Evolutionary conservation across 2,329 filamentous ascomycete species (phyloP).

Genomic region (Cyphellophora attinorum): DNA sequence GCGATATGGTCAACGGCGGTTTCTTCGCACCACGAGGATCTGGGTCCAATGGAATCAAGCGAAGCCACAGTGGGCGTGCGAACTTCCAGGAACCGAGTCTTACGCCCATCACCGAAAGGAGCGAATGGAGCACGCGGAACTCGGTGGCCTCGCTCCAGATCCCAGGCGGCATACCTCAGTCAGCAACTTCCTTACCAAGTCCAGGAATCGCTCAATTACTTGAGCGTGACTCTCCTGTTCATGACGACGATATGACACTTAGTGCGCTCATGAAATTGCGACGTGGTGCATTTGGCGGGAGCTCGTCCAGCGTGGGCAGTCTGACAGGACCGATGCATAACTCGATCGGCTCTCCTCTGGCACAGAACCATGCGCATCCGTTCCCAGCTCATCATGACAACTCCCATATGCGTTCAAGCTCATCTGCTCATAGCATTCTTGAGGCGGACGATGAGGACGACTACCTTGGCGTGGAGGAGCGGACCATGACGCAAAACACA

Average conservation of each 20-base stretch:
- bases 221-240: conserved; percentile 38
- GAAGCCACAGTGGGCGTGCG: conserved; percentile 63
- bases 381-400: conserved; percentile 9
- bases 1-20: conserved; percentile 67
- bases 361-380: conserved; percentile 20
- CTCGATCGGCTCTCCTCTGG: conserved; percentile 27
- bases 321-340: conserved; percentile 28
- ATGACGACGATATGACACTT: conserved; percentile 63
- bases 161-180: conserved; percentile 34
- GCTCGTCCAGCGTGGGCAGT: conserved; percentile 61
- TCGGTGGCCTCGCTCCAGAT: conserved; percentile 68
- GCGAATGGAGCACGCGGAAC: conserved; percentile 92
- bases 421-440: conserved; percentile 12
- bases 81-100: conserved; percentile 79
- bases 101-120: conserved; percentile 91
- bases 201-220: conserved; percentile 72
- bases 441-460: conserved; percentile 21
- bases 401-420: conserved; percentile 8
- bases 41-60: conserved; percentile 49
- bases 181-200: conserved; percentile 49
- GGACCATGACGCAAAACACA: conserved; percentile 20
- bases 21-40: conserved; percentile 76
- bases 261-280: conserved; percentile 64
- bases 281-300: conserved; percentile 70
- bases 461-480: conserved; percentile 7